Evolutionary conservation across 768 basidiomycete species (phyloP).

Genomic region (Serendipita sp.): DNA sequence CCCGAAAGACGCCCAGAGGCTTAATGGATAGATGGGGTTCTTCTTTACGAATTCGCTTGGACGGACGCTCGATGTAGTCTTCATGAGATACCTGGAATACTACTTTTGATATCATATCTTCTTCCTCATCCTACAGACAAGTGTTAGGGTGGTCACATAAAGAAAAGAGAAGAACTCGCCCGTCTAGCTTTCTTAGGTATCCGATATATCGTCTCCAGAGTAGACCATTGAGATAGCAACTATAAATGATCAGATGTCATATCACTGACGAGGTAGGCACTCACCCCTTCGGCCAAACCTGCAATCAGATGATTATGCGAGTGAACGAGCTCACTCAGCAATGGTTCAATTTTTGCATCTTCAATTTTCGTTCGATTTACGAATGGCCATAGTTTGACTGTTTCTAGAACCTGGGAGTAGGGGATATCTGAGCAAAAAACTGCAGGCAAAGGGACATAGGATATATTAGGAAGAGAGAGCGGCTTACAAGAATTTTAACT

Average conservation of each 20-base stretch:
- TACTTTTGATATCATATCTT: constrained; percentile 10
- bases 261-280: neutral
- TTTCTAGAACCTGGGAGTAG: constrained; percentile 20
- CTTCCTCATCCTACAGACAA: constrained; percentile 16
- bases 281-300: constrained; percentile 46
- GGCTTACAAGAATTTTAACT: constrained; percentile 44
- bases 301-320: constrained; percentile 43
- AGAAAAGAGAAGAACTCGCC: neutral
- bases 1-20: constrained; percentile 13
- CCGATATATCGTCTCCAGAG: constrained; percentile 60
- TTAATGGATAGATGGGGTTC: constrained; percentile 15
- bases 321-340: constrained; percentile 38
- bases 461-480: too few species aligned
- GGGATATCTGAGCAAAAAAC: neutral
- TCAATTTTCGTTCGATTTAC: constrained; percentile 83
- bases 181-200: constrained; percentile 58
- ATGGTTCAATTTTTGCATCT: constrained; percentile 54
- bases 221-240: constrained; percentile 70
- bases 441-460: constrained; percentile 17
- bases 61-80: constrained; percentile 6
- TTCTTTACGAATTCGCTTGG: constrained; percentile 9
- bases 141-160: neutral
- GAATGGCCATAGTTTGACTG: constrained; percentile 49
- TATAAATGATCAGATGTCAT: constrained; percentile 17
- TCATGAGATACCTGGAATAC: constrained; percentile 2